Conservation (phyloP, 495 filamentous ascomycete species). For the Gamarada debralockiae region DNA sequence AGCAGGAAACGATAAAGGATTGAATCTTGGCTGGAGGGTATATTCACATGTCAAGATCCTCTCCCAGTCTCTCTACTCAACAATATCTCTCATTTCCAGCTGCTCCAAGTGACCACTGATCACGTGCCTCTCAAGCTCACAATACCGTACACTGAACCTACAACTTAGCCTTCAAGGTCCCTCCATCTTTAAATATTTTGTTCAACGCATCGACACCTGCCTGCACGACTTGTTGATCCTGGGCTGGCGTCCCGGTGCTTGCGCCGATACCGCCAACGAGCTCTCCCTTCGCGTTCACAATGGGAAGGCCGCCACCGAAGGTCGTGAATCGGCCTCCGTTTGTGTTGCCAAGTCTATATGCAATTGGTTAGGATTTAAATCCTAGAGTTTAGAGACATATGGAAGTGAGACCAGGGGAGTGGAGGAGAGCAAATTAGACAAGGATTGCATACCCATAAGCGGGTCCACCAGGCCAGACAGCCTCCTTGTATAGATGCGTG, state of each 20-base stretch:
- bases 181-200: conserved; percentile 16
- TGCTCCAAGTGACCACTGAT: too few species aligned
- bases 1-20: too few species aligned
- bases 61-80: too few species aligned
- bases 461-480: conserved; percentile 24
- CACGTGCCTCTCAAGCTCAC: neutral
- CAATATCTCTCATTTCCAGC: too few species aligned
- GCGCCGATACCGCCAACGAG: conserved; percentile 24
- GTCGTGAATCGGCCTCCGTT: conserved; percentile 27
- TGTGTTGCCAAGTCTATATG: conserved; percentile 14
- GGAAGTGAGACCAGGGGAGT: neutral
- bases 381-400: too few species aligned
- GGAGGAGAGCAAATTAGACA: neutral
- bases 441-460: conserved; percentile 18
- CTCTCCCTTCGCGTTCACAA: conserved; percentile 22
- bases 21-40: too few species aligned
- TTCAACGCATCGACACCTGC: conserved; percentile 24
- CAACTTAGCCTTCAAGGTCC: conserved; percentile 10
- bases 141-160: neutral
- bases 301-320: conserved; percentile 24
- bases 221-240: conserved; percentile 25
- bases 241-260: conserved; percentile 22
- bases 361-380: neutral
- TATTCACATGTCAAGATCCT: too few species aligned
- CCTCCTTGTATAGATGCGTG: conserved; percentile 26